Base-by-base conservation (phyloP, 345 rosid genomes). In the Angophora floribunda region DNA sequence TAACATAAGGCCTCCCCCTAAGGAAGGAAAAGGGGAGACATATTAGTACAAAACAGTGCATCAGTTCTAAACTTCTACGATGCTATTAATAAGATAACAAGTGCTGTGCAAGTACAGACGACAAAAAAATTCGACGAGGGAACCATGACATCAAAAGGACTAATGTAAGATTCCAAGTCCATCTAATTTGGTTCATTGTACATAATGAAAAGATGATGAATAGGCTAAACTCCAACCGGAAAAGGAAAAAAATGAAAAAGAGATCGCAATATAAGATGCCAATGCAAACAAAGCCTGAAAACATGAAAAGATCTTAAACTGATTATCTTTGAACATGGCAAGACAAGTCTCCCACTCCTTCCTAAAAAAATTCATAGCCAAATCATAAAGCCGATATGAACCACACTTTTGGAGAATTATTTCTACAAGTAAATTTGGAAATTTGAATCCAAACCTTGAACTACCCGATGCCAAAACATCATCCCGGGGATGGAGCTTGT, bases 381-480 rank as follows among this genome's bases (percentile, higher is more conserved):
- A 85, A 85, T 32, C 28, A 51, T 30, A 85, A 28, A 17, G 47
- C 59, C 41, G 7, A 75, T 26, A 32, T 55, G 47, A 7, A 85
- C n/a, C 75, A 57, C 28, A 9, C n/a, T 41, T 44, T 24, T 41
- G 45, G 86, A 85, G 86, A 85, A 49, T 50, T n/a, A 52, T 44
- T 75, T 75, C 28, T 10, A 10, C 26, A 9, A 41, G 45, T 19
- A 75, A 16, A 70, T 75, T 41, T 41, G 26, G 47, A 28, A 75
- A 75, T 49, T 36, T 41, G 13, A 87, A 88, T 52, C 65, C 86
- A 1, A 90, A 97, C 99, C 99, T 98, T 86, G 99, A 97, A 91
- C 98, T 98, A 65, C 99, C 99, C 22, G 98, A 91, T 15, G 98
- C 99, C 95, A 98, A 91, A 88, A 97, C 94, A 93, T 97, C 99